phyloP scores from a whole-genome alignment of 768 basidiomycete species.

The Tylopilus rubrobrunneus region DNA sequence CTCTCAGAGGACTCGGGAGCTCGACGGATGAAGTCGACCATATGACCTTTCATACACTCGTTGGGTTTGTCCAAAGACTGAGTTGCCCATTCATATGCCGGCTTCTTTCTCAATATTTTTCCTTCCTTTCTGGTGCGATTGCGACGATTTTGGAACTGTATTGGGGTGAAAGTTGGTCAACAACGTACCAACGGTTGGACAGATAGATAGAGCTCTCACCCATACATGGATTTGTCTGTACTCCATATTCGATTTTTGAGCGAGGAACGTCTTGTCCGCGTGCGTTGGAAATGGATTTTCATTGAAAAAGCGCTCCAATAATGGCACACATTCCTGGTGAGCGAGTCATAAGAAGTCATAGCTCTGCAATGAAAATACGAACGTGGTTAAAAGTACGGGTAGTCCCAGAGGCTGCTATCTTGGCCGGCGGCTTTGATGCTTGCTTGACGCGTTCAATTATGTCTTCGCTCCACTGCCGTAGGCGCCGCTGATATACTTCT shows the following conservation, averaged over 20 bases:
- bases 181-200: no score
- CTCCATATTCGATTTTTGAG: conserved; percentile 5
- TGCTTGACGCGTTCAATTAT: background rate
- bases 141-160: conserved; percentile 16
- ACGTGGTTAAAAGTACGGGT: conserved; percentile 5
- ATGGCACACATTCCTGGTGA: background rate
- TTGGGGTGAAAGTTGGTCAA: no score
- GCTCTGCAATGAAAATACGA: rapidly evolving
- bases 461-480: conserved; percentile 2
- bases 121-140: conserved; percentile 8
- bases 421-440: rapidly evolving
- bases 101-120: background rate
- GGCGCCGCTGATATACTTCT: background rate
- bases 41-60: background rate
- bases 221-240: conserved; percentile 19
- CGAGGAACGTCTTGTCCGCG: conserved; percentile 12
- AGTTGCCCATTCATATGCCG: background rate
- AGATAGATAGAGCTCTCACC: background rate
- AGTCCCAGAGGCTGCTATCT: no score
- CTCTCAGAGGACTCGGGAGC: rapidly evolving
- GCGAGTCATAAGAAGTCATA: rapidly evolving
- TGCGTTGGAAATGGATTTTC: conserved; percentile 12
- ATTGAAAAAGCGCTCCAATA: conserved; percentile 12
- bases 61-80: no score
- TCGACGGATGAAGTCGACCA: background rate